Evolutionary conservation across 306 rosid species (phyloP).

Genomic region (Trichosanthes truncata): DNA sequence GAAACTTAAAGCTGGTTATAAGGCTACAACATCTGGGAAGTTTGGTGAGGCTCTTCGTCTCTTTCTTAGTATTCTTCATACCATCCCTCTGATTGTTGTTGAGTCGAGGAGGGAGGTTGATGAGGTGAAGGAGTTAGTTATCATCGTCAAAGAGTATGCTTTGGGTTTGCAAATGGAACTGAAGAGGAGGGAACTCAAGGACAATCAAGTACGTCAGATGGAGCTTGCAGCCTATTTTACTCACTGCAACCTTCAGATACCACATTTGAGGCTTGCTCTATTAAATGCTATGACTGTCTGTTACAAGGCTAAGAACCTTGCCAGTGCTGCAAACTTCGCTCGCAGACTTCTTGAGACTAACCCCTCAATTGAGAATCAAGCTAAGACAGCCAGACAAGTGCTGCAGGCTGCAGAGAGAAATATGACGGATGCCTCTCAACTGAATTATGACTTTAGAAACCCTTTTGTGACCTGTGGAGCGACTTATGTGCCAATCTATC

Average conservation of each 20-base stretch:
- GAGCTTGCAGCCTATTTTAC: slow-evolving; percentile 98
- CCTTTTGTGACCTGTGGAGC: slow-evolving; percentile 87
- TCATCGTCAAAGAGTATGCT: slow-evolving; percentile 78
- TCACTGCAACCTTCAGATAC: slow-evolving; percentile 82
- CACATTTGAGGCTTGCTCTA: slow-evolving; percentile 88
- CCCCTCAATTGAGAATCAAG: slow-evolving; percentile 68
- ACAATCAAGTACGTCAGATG: slow-evolving; percentile 59
- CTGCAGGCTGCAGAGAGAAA: slow-evolving; percentile 83
- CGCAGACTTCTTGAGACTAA: slow-evolving; percentile 78
- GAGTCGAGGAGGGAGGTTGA: slow-evolving; percentile 92
- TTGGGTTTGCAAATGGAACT: slow-evolving; percentile 75
- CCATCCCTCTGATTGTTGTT: slow-evolving; percentile 73
- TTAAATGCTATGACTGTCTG: slow-evolving; percentile 57
- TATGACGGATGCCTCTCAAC: slow-evolving; percentile 54
- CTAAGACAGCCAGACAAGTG: slow-evolving; percentile 79
- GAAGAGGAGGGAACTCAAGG: slow-evolving; percentile 63
- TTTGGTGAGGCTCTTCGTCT: slow-evolving; percentile 58
- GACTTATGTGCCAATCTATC: slow-evolving; percentile 77
- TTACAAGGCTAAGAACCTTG: slow-evolving; percentile 78
- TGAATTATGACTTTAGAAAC: slow-evolving; percentile 83
- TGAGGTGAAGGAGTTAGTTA: slow-evolving; percentile 76
- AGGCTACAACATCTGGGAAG: slow-evolving; percentile 68
- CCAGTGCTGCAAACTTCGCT: slow-evolving; percentile 76
- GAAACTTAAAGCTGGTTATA: slow-evolving; percentile 80
- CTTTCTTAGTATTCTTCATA: slow-evolving; percentile 60